Base-by-base conservation (phyloP, 2,329 filamentous ascomycete species). In the Lasiodiplodia hormozganensis region DNA sequence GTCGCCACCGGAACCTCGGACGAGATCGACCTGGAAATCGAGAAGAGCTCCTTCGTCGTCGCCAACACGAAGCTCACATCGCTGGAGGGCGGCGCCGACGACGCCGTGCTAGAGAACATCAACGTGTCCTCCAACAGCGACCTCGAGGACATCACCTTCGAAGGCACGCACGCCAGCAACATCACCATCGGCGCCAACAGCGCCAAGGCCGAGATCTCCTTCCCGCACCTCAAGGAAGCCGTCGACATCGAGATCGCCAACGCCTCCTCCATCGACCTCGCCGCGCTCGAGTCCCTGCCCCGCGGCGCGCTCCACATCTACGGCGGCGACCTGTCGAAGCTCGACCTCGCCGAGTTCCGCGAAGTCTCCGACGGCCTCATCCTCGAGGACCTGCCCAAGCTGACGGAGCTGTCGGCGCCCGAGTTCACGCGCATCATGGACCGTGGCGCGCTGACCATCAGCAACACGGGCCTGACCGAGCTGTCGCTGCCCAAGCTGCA, bases 391-490 rank as follows among this genome's bases (percentile, higher is more conserved):
- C 40, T 62, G 57, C 57, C 57, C 23, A 62, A 62, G 40, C 57
- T 62, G 10, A 62, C 57, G 14, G 25, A 62, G n/a, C 40, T 62
- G 10, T 49, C 40, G 8, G 57, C 57, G 2, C 57, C 57, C 4
- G 57, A 62, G 40, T 62, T 62, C 40, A 62, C 57, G 6, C 57
- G 57, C 57, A 62, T 62, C 40, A 62, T 62, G 57, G 57, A 62
- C 57, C 14, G 40, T 18, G 57, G 57, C 40, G 25, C 57, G 21
- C 57, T 62, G 40, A 51, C 57, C 5, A 62, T 62, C 40, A 21
- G 16, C 57, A 49, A 49, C 57, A 62, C 57, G 1, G 57, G 57
- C 18, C 57, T 62, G 18, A 62, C 57, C 14, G 12, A 51, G 6
- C 57, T 62, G 40, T 62, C 57, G 40, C 57, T 62, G 11, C 57